Conservation (phyloP, 2,329 filamentous ascomycete species). For the Teratosphaeria epicoccoides region DNA sequence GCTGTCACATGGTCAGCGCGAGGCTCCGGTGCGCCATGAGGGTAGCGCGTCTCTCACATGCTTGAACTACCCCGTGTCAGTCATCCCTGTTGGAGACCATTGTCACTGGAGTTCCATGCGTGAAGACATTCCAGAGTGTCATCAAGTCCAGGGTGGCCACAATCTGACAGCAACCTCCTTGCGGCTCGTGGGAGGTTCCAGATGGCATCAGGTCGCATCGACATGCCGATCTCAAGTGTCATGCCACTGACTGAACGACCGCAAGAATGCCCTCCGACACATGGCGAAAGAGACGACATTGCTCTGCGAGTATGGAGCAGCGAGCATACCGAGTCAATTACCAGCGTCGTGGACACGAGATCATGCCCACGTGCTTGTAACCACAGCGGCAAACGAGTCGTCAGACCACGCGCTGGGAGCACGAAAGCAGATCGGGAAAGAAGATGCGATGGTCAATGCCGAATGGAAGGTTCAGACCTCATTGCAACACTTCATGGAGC, state of each 20-base stretch:
- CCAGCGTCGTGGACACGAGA: slow-evolving; percentile 6
- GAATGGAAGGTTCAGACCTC: neutral
- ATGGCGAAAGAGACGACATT: slow-evolving; percentile 3
- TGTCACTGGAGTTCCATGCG: neutral
- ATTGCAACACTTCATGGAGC: neutral
- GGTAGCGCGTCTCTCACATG: neutral
- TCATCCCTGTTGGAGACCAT: neutral
- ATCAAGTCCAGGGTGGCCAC: slow-evolving; percentile 7
- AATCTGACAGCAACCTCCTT: slow-evolving; percentile 8
- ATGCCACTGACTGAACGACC: neutral
- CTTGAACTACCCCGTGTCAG: neutral
- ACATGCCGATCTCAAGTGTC: too few species aligned
- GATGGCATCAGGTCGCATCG: slow-evolving; percentile 1
- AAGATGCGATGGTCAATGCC: neutral
- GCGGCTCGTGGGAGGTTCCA: slow-evolving; percentile 7
- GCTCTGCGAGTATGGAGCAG: slow-evolving; percentile 6
- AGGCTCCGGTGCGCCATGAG: neutral
- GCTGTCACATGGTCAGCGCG: neutral
- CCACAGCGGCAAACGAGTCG: neutral
- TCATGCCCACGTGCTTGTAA: slow-evolving; percentile 5
- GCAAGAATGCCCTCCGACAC: neutral
- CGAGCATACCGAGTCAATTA: slow-evolving; percentile 9
- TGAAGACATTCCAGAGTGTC: neutral
- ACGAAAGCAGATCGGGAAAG: neutral
- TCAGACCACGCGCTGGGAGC: neutral